phyloP scores from a whole-genome alignment of 2,329 filamentous ascomycete species.

The Paraphaeosphaeria minitans region DNA sequence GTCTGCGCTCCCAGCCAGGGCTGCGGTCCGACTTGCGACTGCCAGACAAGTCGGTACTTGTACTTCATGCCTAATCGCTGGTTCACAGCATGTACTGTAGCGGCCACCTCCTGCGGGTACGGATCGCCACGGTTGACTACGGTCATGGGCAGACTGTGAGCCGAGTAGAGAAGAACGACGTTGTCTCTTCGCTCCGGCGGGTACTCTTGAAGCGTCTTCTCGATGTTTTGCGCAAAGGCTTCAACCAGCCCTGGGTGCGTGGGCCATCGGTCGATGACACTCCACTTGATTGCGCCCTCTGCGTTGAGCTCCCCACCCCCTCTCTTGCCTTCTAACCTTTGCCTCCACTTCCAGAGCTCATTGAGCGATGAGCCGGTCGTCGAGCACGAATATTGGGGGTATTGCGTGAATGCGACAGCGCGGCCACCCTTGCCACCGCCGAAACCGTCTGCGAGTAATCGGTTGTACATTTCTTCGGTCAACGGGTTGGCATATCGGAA shows the following conservation, averaged over 20 bases:
- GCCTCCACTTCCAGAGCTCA: conserved; percentile 96
- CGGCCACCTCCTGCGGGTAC: conserved; percentile 93
- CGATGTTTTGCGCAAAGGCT: conserved; percentile 90
- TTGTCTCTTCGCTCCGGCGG: conserved; percentile 78
- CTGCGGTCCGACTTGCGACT: conserved; percentile 94
- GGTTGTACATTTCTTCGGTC: conserved; percentile 90
- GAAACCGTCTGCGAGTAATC: conserved; percentile 85
- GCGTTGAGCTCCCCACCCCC: conserved; percentile 57
- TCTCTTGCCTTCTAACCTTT: conserved; percentile 80
- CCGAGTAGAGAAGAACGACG: conserved; percentile 89
- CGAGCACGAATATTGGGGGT: conserved; percentile 97
- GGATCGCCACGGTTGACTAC: conserved; percentile 97
- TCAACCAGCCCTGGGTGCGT: conserved; percentile 88
- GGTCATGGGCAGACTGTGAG: conserved; percentile 94
- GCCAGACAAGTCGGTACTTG: conserved; percentile 94
- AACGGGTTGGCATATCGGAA: conserved; percentile 94
- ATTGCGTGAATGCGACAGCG: conserved; percentile 96
- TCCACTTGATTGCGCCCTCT: conserved; percentile 85
- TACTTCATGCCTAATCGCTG: conserved; percentile 84
- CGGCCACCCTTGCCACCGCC: conserved; percentile 87
- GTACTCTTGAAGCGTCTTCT: conserved; percentile 81
- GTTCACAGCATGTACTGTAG: conserved; percentile 97
- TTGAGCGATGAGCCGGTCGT: conserved; percentile 96
- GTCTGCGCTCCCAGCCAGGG: conserved; percentile 97
- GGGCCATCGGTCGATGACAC: conserved; percentile 97